Conservation (phyloP, 148 eudicot genomes). For the Simmondsia chinensis region DNA sequence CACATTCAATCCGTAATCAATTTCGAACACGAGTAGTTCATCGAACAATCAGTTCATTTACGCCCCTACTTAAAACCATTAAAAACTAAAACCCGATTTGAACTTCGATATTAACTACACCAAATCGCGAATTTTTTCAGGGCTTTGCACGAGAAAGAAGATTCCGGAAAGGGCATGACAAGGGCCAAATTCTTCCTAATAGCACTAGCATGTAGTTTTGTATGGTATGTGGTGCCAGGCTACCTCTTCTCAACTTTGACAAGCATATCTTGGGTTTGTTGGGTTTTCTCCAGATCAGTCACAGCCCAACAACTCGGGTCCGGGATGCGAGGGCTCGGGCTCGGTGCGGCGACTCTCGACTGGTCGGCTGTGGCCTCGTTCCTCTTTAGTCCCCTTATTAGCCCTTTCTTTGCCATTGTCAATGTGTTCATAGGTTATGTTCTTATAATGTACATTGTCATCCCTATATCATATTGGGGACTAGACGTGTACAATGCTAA, state of each 20-base stretch:
- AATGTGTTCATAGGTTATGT: conserved; percentile 58
- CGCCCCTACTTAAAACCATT: too few relatives aligned
- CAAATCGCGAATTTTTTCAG: too few relatives aligned
- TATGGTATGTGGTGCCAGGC: conserved; percentile 74
- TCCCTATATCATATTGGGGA: conserved; percentile 79
- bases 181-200: conserved; percentile 79
- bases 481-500: conserved; percentile 57
- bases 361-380: conserved; percentile 84
- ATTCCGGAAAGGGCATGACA: conserved; percentile 37
- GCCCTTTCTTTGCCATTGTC: conserved; percentile 78
- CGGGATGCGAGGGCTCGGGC: conserved; percentile 77
- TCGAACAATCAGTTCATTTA: too few relatives aligned
- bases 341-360: conserved; percentile 74
- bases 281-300: conserved; percentile 72
- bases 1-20: too few relatives aligned
- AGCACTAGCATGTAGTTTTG: conserved; percentile 62
- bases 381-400: conserved; percentile 66
- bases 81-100: too few relatives aligned
- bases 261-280: conserved; percentile 84
- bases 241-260: conserved; percentile 73
- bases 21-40: too few relatives aligned
- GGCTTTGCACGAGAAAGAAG: conserved; percentile 82
- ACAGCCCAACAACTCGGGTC: conserved; percentile 92
- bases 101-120: too few relatives aligned
- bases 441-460: conserved; percentile 55